Evolutionary conservation across 164 flowering plant genomes (phyloP).

Genomic region (Chimonanthus praecox): DNA sequence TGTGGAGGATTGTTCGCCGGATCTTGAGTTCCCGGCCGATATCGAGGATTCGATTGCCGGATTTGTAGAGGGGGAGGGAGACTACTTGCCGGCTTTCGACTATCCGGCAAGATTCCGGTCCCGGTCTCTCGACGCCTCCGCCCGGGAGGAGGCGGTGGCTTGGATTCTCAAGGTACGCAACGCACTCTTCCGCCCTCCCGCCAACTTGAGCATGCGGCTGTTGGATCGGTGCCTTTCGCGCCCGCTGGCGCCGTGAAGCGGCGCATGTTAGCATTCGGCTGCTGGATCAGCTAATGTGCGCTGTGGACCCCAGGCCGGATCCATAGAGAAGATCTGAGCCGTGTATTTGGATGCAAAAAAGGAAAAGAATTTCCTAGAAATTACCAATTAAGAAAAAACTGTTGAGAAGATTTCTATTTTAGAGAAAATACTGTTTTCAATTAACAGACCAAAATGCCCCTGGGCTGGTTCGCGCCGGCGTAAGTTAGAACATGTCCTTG

Average conservation of each 20-base stretch:
- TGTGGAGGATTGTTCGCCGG: conserved; percentile 41
- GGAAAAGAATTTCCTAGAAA: no score
- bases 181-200: background rate
- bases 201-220: background rate
- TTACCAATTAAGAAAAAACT: no score
- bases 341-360: no score
- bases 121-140: conserved; percentile 55
- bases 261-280: conserved; percentile 1
- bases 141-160: conserved; percentile 59
- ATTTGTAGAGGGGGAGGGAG: conserved; percentile 59
- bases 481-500: conserved; percentile 5
- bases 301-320: background rate
- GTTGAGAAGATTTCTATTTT: no score
- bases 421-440: no score
- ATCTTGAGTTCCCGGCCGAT: conserved; percentile 31
- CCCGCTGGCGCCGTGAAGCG: background rate
- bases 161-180: conserved; percentile 89
- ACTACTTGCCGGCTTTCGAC: conserved; percentile 50
- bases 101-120: conserved; percentile 43
- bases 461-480: background rate
- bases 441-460: background rate
- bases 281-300: conserved; percentile 8
- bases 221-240: background rate
- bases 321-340: no score
- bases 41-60: conserved; percentile 56